Evolutionary conservation across 768 basidiomycete species (phyloP), one percentile per base, ranked within the genome.

Genomic region (Psilocybe cubensis): DNA sequence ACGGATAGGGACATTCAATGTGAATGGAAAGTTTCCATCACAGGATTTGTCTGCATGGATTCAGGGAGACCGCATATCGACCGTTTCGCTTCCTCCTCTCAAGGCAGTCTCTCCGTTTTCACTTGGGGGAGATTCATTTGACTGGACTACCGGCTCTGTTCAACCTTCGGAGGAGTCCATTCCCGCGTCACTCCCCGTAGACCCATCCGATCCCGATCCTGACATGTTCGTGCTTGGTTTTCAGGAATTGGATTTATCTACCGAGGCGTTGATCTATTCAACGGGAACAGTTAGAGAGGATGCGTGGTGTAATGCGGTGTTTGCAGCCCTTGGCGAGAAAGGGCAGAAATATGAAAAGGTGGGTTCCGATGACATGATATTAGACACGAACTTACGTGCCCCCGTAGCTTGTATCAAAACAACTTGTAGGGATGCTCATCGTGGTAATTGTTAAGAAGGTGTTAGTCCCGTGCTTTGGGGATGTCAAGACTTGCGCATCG

Each of bases 391-490:
- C 28, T 35, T 9, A 17, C 52, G 41, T 17, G 42, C 24, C 47
- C 23, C 14, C 51, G 1, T 44, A 93, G 91, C 76, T 94, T 28
- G 76, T 74, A 12, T 91, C 89, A 3, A 89, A 82, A 63, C 92
- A 92, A 67, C 86, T 94, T 18, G 91, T 94, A 33, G 92, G 92
- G 31, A 90, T 92, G 79, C 75, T 94, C n/a, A 71, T 94, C 18
- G 66, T 94, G 10, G 70, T 90, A 25, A 73, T 94, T 40, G 85
- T 83, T 7, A 88, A 84, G 69, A 87, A 80, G 54, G 59, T 68
- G 0, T 61, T 89, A 40, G 71, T 70, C 5, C 28, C 65, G 3
- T 81, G 79, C 59, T 88, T 94, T 59, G 72, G 75, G 24, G 79
- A 85, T 38, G 70, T 90, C 29, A 75, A 70, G 55, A 79, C 78